Percentiles rank a stretch among this genome's conserved stretches.
phyloP scores from a whole-genome alignment of 306 rosid species.

The Quercus suber region DNA sequence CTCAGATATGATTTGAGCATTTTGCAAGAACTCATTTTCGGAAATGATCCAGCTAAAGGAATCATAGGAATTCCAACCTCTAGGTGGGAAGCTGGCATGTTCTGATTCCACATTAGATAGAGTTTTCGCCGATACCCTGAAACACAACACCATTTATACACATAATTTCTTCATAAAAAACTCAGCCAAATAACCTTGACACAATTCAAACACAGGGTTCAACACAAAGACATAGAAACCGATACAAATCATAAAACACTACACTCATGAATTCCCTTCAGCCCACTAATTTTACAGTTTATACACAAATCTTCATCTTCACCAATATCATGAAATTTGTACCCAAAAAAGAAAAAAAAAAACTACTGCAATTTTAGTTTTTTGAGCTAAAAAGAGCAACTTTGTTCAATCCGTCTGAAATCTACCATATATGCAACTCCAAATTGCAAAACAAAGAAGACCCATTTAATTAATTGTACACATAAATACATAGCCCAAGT shows the following conservation, averaged over 20 bases:
- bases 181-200: neutral
- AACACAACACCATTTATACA: slow-evolving; percentile 6
- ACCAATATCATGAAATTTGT: too few species aligned
- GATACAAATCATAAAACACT: neutral
- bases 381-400: too few species aligned
- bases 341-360: too few species aligned
- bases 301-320: too few species aligned
- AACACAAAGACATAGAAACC: neutral
- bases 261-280: neutral
- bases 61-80: slow-evolving; percentile 98
- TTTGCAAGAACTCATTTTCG: slow-evolving; percentile 66
- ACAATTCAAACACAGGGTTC: neutral
- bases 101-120: slow-evolving; percentile 12
- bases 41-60: slow-evolving; percentile 86
- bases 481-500: too few species aligned
- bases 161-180: slow-evolving; percentile 8
- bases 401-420: too few species aligned
- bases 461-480: too few species aligned
- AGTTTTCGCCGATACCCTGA: slow-evolving; percentile 53
- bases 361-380: too few species aligned
- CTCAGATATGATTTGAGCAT: slow-evolving; percentile 54
- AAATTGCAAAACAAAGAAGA: too few species aligned
- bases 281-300: too few species aligned
- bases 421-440: too few species aligned
- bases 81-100: slow-evolving; percentile 72